Evolutionary conservation across 179 eudicot species (phyloP), one percentile per base, ranked within the genome.

Genomic region (Beta macrorhiza): DNA sequence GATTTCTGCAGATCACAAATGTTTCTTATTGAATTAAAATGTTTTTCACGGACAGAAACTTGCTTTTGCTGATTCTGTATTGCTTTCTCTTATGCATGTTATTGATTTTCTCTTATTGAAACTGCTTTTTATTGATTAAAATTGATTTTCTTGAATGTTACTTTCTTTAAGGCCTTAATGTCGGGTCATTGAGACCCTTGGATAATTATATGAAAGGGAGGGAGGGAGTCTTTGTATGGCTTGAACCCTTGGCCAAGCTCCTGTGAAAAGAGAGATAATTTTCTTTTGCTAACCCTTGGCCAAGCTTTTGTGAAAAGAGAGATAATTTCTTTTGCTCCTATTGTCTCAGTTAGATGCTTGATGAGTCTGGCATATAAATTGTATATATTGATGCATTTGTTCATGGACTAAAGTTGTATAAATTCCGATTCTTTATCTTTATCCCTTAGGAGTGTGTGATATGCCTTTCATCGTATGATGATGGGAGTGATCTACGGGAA

Each of bases 401-500:
- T 7, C 53, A 49, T 9, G 10, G 10, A 49, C 53, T 49, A 49
- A 49, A 7, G 53, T 49, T 6, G 45, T 32, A 12, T 67, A 14
- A 45, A 2, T 45, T 12, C 74, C 7, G 29, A 51, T 7, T 53
- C 4, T 73, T 49, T 5, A 2, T 9, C 11, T 12, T 12, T 67
- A 29, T 22, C 16, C 19, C 69, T 25, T 14, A 73, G 76, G 76
- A 73, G 45, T 73, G 76, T 53, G 76, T 73, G 32, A 73, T 73
- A 57, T 85, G 88, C 83, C 81, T 85, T 6, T 57, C 62, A 51
- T 67, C 76, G 61, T 85, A 85, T 20, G 88, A 85, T 14, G 88
- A 85, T 61, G 88, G 83, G 59, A 73, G 37, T 62, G 88, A 85
- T 45, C 29, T 85, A 61, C 81, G 88, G 37, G 88, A 85, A 80